These are phyloP conservation scores for Aureobasidium sp. DNA, from an alignment of 2,329 filamentous ascomycete species.

Conservation along the genomic window DNA sequence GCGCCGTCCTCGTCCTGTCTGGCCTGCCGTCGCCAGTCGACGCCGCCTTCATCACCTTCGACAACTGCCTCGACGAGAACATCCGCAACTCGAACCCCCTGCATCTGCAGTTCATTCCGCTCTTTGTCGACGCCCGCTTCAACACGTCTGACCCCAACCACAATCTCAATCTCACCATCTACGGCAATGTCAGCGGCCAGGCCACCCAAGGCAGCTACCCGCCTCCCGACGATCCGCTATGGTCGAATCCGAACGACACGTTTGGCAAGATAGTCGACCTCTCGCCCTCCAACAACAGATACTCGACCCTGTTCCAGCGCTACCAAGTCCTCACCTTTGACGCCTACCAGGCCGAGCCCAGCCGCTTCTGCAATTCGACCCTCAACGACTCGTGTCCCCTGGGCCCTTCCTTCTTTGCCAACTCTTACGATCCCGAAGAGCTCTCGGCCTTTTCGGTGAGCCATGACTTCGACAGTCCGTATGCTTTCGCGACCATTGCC, in stretches of 20 bases:
- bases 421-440: constrained; percentile 41
- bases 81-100: constrained; percentile 49
- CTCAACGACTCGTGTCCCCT: constrained; percentile 63
- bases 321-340: constrained; percentile 71
- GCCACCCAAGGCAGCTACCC: constrained; percentile 52
- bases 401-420: constrained; percentile 59
- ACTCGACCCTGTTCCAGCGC: constrained; percentile 64
- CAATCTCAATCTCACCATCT: constrained; percentile 68
- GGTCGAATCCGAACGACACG: constrained; percentile 53
- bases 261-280: constrained; percentile 71
- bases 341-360: constrained; percentile 49
- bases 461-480: constrained; percentile 70
- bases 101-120: constrained; percentile 71
- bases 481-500: constrained; percentile 75
- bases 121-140: constrained; percentile 67
- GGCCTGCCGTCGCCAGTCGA: constrained; percentile 24
- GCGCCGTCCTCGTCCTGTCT: not conserved
- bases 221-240: constrained; percentile 47
- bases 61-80: constrained; percentile 66
- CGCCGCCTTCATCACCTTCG: constrained; percentile 65
- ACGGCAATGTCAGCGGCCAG: constrained; percentile 82
- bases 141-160: constrained; percentile 52
- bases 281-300: constrained; percentile 49
- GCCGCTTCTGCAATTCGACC: constrained; percentile 57
- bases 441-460: constrained; percentile 67